Evolutionary conservation across 2,329 filamentous ascomycete genomes (phyloP).

Genomic region (Elsinoe perseae): DNA sequence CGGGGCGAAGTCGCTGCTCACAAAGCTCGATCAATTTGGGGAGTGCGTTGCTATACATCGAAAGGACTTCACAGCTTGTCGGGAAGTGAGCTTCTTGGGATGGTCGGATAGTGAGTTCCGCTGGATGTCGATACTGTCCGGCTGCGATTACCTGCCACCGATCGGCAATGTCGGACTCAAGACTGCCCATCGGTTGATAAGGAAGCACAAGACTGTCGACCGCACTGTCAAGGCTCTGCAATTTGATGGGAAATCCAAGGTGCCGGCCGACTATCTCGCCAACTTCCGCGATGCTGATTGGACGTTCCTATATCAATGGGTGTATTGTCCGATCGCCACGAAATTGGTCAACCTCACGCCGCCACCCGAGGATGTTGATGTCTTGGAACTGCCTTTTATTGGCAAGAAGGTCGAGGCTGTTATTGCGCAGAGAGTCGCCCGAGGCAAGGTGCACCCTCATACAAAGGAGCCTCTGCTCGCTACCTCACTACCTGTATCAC

Average conservation of each 20-base stretch:
- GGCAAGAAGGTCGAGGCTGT: conserved; percentile 59
- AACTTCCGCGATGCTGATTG: conserved; percentile 79
- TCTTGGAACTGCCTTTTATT: conserved; percentile 71
- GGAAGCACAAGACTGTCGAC: conserved; percentile 83
- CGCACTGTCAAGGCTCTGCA: conserved; percentile 73
- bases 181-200: conserved; percentile 82
- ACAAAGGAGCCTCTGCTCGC: conserved; percentile 59
- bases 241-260: conserved; percentile 76
- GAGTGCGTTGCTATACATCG: conserved; percentile 89
- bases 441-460: conserved; percentile 79
- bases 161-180: conserved; percentile 84
- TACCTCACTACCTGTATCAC: background rate
- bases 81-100: conserved; percentile 78
- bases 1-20: conserved; percentile 80
- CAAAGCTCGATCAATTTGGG: conserved; percentile 89
- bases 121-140: conserved; percentile 91
- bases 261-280: conserved; percentile 74
- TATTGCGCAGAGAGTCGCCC: conserved; percentile 65
- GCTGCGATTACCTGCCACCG: conserved; percentile 87
- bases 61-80: conserved; percentile 77
- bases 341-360: conserved; percentile 68
- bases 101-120: conserved; percentile 91
- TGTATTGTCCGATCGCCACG: conserved; percentile 71
- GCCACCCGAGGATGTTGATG: conserved; percentile 53
- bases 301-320: conserved; percentile 90